These are phyloP conservation scores for Talaromyces thailandensis DNA, from an alignment of 495 filamentous ascomycete genomes.

Conservation along the genomic window DNA sequence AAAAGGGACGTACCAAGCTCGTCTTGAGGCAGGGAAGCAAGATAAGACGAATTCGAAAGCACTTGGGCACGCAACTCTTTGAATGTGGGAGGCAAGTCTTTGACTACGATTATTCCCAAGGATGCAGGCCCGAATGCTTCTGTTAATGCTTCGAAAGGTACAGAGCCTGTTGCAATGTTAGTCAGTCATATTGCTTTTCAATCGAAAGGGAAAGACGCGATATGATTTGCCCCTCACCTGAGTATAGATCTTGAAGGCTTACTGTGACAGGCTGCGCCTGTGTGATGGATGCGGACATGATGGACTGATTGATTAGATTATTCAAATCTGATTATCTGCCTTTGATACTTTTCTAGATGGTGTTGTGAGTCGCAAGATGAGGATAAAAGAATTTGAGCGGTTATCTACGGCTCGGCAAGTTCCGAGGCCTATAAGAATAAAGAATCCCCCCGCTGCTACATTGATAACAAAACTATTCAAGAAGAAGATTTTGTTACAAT, in stretches of 20 bases:
- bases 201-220: neutral
- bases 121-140: slow-evolving; percentile 88
- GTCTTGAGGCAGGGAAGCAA: slow-evolving; percentile 68
- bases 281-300: slow-evolving; percentile 1
- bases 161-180: slow-evolving; percentile 41
- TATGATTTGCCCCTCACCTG: slow-evolving; percentile 15
- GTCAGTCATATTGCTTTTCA: neutral
- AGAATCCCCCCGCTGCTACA: neutral
- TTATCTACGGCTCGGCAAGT: slow-evolving; percentile 3
- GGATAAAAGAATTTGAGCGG: neutral
- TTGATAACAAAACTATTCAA: neutral
- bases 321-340: too few species aligned
- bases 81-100: slow-evolving; percentile 68
- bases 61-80: slow-evolving; percentile 56
- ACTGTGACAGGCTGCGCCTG: slow-evolving; percentile 44
- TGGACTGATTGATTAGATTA: neutral
- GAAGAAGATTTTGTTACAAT: neutral
- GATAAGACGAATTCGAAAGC: slow-evolving; percentile 79
- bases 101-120: slow-evolving; percentile 86
- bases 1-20: slow-evolving; percentile 54
- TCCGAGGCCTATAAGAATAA: neutral
- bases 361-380: neutral
- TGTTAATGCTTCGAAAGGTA: slow-evolving; percentile 65
- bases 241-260: slow-evolving; percentile 41
- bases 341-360: neutral